These are phyloP conservation scores for Macrophomina phaseolina DNA, from an alignment of 2,329 filamentous ascomycete species.

Conservation along the genomic window DNA sequence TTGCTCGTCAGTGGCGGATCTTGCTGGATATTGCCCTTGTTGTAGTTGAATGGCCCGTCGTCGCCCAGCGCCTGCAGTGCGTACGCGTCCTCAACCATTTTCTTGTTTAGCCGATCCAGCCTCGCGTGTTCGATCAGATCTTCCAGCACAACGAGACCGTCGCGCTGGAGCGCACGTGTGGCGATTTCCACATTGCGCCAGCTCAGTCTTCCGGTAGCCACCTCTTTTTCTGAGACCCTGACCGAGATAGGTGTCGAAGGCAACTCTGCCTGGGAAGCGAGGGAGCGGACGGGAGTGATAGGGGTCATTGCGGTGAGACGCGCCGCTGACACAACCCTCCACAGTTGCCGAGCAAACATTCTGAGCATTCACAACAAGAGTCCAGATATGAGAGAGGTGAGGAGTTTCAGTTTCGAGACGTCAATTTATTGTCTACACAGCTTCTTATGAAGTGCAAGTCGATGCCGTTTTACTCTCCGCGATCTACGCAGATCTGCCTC, in stretches of 20 bases:
- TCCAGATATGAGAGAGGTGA: not conserved
- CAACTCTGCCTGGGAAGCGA: conserved; percentile 32
- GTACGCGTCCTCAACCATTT: conserved; percentile 65
- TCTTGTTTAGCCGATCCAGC: conserved; percentile 62
- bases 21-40: conserved; percentile 67
- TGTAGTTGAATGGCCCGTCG: conserved; percentile 66
- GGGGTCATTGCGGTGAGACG: not conserved
- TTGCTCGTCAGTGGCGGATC: conserved; percentile 60
- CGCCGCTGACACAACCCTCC: not conserved
- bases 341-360: not conserved
- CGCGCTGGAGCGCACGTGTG: conserved; percentile 56
- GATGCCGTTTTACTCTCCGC: not conserved
- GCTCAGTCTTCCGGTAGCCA: conserved; percentile 46
- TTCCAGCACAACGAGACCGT: conserved; percentile 64
- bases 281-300: not conserved
- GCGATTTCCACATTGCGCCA: conserved; percentile 62
- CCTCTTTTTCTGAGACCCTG: conserved; percentile 50
- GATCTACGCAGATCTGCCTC: not conserved
- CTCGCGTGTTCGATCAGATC: conserved; percentile 57
- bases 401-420: too few relatives aligned
- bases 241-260: conserved; percentile 42
- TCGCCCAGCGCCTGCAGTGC: conserved; percentile 58
- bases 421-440: too few relatives aligned
- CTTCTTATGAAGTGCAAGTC: not conserved
- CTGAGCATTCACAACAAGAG: not conserved